Evolutionary conservation across 306 rosid species (phyloP).

Genomic region (Ormosia semicastrata): DNA sequence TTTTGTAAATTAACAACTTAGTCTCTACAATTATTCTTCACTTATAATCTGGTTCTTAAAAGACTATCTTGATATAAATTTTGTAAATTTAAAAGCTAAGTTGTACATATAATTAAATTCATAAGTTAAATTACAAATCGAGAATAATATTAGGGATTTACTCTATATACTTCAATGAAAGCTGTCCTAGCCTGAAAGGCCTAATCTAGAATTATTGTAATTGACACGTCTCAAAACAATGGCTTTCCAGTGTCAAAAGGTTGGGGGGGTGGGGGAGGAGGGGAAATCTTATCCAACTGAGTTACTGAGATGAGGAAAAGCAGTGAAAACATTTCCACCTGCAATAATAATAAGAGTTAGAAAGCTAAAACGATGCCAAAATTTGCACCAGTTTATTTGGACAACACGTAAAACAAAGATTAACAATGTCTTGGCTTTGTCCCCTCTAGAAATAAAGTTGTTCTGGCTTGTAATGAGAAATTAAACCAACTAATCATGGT

Average conservation of each 20-base stretch:
- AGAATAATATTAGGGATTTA: too few relatives aligned
- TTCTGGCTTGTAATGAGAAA: constrained; percentile 26
- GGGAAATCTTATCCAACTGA: too few relatives aligned
- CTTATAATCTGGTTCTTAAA: too few relatives aligned
- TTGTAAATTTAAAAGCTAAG: too few relatives aligned
- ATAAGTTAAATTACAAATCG: too few relatives aligned
- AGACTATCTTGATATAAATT: too few relatives aligned
- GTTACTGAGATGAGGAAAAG: not conserved
- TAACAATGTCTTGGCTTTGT: constrained; percentile 23
- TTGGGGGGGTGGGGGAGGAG: too few relatives aligned
- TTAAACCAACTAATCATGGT: constrained; percentile 29
- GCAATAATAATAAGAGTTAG: constrained; percentile 1
- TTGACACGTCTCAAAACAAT: not conserved
- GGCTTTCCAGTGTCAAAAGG: not conserved
- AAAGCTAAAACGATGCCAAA: not conserved
- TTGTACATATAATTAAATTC: too few relatives aligned
- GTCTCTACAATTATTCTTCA: too few relatives aligned
- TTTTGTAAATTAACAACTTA: too few relatives aligned
- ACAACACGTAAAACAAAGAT: constrained; percentile 23
- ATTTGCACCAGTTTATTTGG: not conserved
- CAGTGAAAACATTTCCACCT: not conserved
- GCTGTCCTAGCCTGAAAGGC: too few relatives aligned
- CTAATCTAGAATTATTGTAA: not conserved
- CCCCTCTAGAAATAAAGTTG: constrained; percentile 33
- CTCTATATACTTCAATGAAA: too few relatives aligned